A percentile compares a stretch with the other conserved stretches of the same genome.
phyloP scores from a whole-genome alignment of 2,329 filamentous ascomycete species.

The Alternaria sp. region DNA sequence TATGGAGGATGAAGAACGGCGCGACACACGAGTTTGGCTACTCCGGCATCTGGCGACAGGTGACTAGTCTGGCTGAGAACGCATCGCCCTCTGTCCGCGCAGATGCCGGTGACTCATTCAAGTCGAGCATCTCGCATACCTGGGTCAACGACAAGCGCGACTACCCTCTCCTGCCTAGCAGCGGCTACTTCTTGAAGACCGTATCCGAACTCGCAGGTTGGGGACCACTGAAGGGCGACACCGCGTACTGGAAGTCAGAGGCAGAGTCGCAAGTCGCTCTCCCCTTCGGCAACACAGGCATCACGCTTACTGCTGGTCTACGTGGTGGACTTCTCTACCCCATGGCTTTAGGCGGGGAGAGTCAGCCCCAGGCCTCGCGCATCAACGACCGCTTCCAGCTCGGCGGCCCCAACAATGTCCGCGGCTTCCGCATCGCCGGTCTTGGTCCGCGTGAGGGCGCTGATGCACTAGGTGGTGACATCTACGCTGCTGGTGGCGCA shows the following conservation, averaged over 20 bases:
- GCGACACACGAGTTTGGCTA: constrained; percentile 81
- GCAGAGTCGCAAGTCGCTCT: constrained; percentile 78
- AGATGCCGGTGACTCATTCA: constrained; percentile 90
- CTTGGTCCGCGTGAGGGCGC: constrained; percentile 85
- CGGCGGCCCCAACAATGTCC: constrained; percentile 91
- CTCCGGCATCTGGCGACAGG: constrained; percentile 82
- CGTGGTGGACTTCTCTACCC: constrained; percentile 85
- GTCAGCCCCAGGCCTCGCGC: constrained; percentile 70
- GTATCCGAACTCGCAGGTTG: constrained; percentile 85
- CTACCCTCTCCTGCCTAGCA: constrained; percentile 80
- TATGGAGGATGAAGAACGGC: constrained; percentile 70
- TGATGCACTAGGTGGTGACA: constrained; percentile 88
- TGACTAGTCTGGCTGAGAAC: constrained; percentile 76
- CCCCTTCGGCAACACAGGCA: constrained; percentile 75
- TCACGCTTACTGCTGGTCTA: constrained; percentile 83
- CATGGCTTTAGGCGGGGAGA: constrained; percentile 66
- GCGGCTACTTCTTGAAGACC: constrained; percentile 80
- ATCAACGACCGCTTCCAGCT: constrained; percentile 96
- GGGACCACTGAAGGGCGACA: constrained; percentile 83
- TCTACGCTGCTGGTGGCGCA: constrained; percentile 87
- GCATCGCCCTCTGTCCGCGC: constrained; percentile 82
- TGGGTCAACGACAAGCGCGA: constrained; percentile 83
- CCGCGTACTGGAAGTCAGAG: constrained; percentile 94
- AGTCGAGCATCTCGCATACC: constrained; percentile 82
- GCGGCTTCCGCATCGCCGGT: constrained; percentile 88